Conservation (phyloP, 192 early-diverging fungal genomes). For the Linnemannia elongata region DNA sequence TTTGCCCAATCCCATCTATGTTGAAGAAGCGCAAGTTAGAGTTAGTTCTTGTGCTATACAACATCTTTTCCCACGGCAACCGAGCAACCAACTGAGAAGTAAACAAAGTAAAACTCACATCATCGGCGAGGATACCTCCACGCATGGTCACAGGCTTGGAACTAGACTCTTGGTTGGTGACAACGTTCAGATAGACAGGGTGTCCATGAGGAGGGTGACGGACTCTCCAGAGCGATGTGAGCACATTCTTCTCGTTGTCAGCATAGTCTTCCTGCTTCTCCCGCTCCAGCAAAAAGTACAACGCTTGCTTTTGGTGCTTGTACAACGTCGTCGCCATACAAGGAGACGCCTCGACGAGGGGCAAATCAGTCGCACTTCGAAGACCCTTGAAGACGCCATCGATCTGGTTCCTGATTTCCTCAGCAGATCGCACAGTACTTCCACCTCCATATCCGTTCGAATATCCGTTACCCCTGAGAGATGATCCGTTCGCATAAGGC, state of each 20-base stretch:
- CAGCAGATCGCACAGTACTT: constrained; percentile 25
- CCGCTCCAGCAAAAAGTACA: constrained; percentile 82
- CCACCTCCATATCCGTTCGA: constrained; percentile 30
- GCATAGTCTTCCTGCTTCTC: constrained; percentile 75
- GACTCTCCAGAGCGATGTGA: constrained; percentile 60
- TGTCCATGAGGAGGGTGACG: constrained; percentile 54
- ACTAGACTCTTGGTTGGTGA: constrained; percentile 61
- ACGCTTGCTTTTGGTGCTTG: constrained; percentile 86
- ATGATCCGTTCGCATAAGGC: constrained; percentile 20
- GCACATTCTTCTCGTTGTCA: constrained; percentile 57
- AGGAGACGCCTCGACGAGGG: constrained; percentile 64
- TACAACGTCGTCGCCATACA: constrained; percentile 69
- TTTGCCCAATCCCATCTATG: constrained; percentile 71
- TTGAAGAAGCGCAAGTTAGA: neutral
- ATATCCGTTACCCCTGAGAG: constrained; percentile 24
- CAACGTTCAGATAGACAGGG: constrained; percentile 60
- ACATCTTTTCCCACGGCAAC: neutral
- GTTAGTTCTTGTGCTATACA: neutral
- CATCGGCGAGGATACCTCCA: constrained; percentile 74
- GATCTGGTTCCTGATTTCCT: constrained; percentile 63
- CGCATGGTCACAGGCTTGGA: constrained; percentile 61
- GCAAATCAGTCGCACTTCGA: constrained; percentile 59
- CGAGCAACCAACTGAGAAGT: neutral
- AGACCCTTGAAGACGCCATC: constrained; percentile 73
- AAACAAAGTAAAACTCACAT: constrained; percentile 31